phyloP scores from a whole-genome alignment of 371 early-diverging fungal genomes.

The Mucor indicus region DNA sequence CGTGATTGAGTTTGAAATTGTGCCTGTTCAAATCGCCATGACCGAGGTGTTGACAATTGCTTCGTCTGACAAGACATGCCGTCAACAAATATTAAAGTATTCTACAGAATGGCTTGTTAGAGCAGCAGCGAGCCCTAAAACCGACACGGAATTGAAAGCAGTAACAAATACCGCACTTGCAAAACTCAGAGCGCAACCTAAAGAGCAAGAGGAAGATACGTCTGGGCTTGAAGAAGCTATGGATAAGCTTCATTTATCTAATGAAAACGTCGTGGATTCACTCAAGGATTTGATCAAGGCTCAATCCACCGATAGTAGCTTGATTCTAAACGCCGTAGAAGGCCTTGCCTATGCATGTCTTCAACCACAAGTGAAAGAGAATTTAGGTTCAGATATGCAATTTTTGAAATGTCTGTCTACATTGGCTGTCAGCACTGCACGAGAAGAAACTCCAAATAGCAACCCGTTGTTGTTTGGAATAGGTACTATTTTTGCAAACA shows the following conservation, averaged over 20 bases:
- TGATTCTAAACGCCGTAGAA: constrained; percentile 56
- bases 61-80: constrained; percentile 63
- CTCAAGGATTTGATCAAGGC: constrained; percentile 35
- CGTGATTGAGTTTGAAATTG: constrained; percentile 64
- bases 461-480: constrained; percentile 64
- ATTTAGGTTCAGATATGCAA: constrained; percentile 49
- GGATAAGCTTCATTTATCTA: constrained; percentile 25
- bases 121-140: constrained; percentile 39
- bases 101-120: constrained; percentile 56
- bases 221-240: constrained; percentile 27
- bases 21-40: constrained; percentile 58
- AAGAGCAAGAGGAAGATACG: constrained; percentile 9
- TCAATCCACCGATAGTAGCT: constrained; percentile 27
- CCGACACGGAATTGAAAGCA: constrained; percentile 51
- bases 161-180: constrained; percentile 63
- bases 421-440: constrained; percentile 44
- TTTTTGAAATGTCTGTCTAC: constrained; percentile 58
- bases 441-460: constrained; percentile 25
- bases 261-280: constrained; percentile 29
- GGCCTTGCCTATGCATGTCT: constrained; percentile 74
- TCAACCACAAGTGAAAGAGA: constrained; percentile 59
- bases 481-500: constrained; percentile 65
- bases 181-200: constrained; percentile 56
- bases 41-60: constrained; percentile 65
- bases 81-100: constrained; percentile 51